Evolutionary conservation across 805 yeast species (phyloP), one percentile per base, ranked within the genome.

Genomic region (Teunomyces atbi): DNA sequence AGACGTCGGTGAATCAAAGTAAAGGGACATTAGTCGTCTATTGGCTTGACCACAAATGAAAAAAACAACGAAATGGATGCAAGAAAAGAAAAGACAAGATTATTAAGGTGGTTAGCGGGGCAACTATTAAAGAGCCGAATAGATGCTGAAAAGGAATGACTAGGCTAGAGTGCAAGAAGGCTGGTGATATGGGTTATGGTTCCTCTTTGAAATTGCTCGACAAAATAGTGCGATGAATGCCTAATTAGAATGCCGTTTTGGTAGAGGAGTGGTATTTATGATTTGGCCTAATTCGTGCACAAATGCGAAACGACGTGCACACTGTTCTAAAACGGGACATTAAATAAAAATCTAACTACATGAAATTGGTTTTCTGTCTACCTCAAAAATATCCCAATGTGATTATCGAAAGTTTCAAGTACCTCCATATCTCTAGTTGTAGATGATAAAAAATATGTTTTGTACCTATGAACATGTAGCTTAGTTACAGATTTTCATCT

Each of bases 1-100:
- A 6, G 45, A 35, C 12, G 45, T 42, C n/a, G 49, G 49, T 5
- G 49, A 46, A 18, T 39, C 49, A 27, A 42, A 41, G 34, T 41
- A 36, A 12, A 45, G 45, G 12, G 45, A 41, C 39, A 36, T 36
- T 23, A 36, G 37, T 34, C 37, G 37, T 16, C 37, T 34, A 34
- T 34, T 34, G 21, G n/a, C 18, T 19, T n/a, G 16, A 29, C 16
- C 16, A 30, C 33, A 30, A 30, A 30, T 30, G 33, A 30, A 30
- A 29, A 8, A 30, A 13, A 13, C 33, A 30, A 30, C 33, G 18
- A 15, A 30, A 13, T 13, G 33, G 33, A 30, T 30, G 33, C 33
- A 30, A 30, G 33, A 30, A 30, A 30, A 29, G 33, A 29, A 13
- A 30, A 13, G 6, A 30, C 15, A 13, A 13, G 10, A 11, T 6